Conservation (phyloP, 2,329 filamentous ascomycete species). For the Fusarium subglutinans region DNA sequence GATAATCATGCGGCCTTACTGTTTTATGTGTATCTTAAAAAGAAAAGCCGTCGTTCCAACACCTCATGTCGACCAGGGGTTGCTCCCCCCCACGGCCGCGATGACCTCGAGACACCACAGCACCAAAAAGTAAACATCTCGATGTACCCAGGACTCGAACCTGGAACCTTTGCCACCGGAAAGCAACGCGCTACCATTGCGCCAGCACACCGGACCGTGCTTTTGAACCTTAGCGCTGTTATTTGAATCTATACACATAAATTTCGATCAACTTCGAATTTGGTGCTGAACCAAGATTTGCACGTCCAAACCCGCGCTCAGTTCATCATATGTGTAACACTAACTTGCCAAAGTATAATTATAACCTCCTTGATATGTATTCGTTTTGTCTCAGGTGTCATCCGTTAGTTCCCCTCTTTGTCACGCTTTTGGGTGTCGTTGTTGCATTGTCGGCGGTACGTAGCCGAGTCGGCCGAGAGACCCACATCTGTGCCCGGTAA, state of each 20-base stretch:
- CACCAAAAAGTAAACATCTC: background rate
- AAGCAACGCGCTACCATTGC: conserved; percentile 46
- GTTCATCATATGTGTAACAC: background rate
- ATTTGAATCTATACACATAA: rapidly evolving
- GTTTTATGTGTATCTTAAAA: no score
- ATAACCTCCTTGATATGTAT: background rate
- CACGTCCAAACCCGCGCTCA: rapidly evolving
- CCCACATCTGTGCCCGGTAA: background rate
- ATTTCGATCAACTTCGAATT: rapidly evolving
- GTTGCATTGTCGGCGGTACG: background rate
- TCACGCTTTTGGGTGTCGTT: no score
- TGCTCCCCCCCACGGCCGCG: rapidly evolving
- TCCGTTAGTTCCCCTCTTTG: rapidly evolving
- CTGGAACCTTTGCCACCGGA: conserved; percentile 50
- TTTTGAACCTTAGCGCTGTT: rapidly evolving
- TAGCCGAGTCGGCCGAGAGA: background rate
- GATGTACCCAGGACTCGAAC: conserved; percentile 48
- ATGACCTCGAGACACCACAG: background rate
- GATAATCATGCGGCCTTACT: no score
- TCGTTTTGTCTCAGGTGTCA: rapidly evolving
- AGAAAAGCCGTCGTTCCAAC: no score
- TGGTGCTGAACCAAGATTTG: background rate
- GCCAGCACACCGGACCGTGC: conserved; percentile 2
- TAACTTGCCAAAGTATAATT: no score
- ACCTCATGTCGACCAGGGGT: no score